Evolutionary conservation across 768 basidiomycete genomes (phyloP).

Genomic region (Mycena metata): DNA sequence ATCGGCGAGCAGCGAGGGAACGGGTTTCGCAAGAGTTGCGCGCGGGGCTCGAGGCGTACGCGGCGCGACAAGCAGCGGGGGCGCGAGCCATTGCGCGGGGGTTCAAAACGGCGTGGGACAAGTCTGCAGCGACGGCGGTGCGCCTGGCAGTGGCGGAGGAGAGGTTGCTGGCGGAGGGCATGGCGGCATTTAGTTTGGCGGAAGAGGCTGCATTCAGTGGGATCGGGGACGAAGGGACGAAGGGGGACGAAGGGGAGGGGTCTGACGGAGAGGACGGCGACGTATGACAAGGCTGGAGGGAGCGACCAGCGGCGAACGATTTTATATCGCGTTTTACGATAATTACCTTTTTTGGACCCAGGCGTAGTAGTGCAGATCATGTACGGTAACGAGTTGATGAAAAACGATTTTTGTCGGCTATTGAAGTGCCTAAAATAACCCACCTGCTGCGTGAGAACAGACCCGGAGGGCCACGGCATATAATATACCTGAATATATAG

Average conservation of each 20-base stretch:
- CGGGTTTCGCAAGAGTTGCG: neutral
- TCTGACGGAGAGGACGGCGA: no score
- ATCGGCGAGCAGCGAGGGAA: neutral
- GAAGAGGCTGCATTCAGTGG: neutral
- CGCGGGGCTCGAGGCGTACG: conserved; percentile 16
- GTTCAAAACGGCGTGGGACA: conserved; percentile 13
- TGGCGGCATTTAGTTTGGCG: neutral
- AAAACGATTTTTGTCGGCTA: no score
- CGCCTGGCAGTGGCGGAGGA: neutral
- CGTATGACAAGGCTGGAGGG: no score
- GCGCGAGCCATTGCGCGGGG: neutral
- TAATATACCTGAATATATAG: neutral
- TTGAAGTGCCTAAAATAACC: neutral
- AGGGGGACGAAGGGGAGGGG: neutral
- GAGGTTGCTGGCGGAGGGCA: neutral
- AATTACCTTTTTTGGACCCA: neutral
- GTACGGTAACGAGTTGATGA: no score
- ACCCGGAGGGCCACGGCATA: no score
- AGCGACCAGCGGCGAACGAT: no score
- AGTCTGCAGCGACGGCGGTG: neutral
- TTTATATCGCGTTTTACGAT: no score
- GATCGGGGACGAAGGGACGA: neutral
- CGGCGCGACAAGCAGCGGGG: neutral
- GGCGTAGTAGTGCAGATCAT: conserved; percentile 4
- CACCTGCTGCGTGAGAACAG: neutral